A percentile compares a stretch with the other conserved stretches of the same genome.
These are phyloP conservation scores for Fraxinus americana DNA, from an alignment of 257 asterid species.

Conservation along the genomic window DNA sequence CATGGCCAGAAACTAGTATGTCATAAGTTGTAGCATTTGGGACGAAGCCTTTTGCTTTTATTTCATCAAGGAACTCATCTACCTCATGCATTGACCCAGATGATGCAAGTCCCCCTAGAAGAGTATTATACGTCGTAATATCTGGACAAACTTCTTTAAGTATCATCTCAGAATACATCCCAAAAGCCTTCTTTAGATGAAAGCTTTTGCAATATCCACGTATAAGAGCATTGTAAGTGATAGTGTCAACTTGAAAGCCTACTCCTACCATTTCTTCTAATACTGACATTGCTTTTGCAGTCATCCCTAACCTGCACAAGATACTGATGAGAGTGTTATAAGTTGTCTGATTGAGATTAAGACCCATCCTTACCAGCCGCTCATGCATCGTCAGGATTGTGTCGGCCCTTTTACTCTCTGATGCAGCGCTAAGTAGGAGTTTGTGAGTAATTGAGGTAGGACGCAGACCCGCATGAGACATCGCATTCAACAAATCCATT, in stretches of 20 bases:
- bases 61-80: slow-evolving; percentile 50
- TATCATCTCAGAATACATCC: slow-evolving; percentile 62
- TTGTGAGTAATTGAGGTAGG: slow-evolving; percentile 64
- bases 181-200: slow-evolving; percentile 57
- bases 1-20: slow-evolving; percentile 71
- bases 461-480: slow-evolving; percentile 47
- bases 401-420: slow-evolving; percentile 58
- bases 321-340: slow-evolving; percentile 58
- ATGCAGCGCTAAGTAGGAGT: slow-evolving; percentile 64
- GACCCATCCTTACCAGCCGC: slow-evolving; percentile 69
- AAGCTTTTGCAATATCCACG: slow-evolving; percentile 75
- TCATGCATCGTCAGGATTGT: slow-evolving; percentile 61
- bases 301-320: slow-evolving; percentile 80
- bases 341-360: slow-evolving; percentile 46
- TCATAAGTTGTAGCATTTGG: slow-evolving; percentile 70
- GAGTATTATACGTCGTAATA: slow-evolving; percentile 68
- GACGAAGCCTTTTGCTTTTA: slow-evolving; percentile 57
- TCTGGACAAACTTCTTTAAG: slow-evolving; percentile 68
- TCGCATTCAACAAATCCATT: slow-evolving; percentile 61
- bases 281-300: slow-evolving; percentile 66
- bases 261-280: slow-evolving; percentile 60
- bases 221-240: slow-evolving; percentile 76
- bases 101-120: slow-evolving; percentile 61
- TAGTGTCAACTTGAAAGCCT: slow-evolving; percentile 70
- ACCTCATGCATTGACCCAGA: slow-evolving; percentile 56